Evolutionary conservation across 352 stramenopile genomes (phyloP), one percentile per base, ranked within the genome.

Genomic region (Phytophthora palmivora): DNA sequence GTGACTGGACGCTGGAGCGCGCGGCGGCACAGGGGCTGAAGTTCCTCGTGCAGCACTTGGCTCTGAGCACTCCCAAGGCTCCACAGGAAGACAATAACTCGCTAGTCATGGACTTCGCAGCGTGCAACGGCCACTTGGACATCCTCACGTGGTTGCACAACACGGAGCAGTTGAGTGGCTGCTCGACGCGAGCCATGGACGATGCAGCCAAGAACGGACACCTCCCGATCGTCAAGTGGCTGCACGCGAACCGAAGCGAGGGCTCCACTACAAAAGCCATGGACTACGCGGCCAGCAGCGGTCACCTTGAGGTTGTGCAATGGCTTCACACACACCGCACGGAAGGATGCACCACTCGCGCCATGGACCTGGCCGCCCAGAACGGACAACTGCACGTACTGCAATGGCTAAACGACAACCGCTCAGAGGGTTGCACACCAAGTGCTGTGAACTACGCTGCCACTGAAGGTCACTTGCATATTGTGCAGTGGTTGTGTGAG

Each of bases 81-180:
- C 55, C 34, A 41, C 55, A 72, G 15, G 32, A 70, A 10, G 68
- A 72, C 32, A 58, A 16, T 18, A 73, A 70, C 52, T 77, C 74
- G 73, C 70, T 90, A 14, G 79, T 88, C 26, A 90, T 92, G 80
- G 83, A 90, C 51, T 92, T 90, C 51, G 83, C 83, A 15, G 80
- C 80, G 9, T 60, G 70, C 58, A 88, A 86, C 45, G 83, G 80
- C 26, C 78, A 92, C 52, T 37, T 91, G 15, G 82, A 90, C 63
- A 91, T 91, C 57, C 77, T 86, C 49, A 74, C 52, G 56, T 86
- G 74, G 74, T 63, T 86, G 28, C 71, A 86, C 60, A 71, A 66
- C 30, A 82, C 74, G 12, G 49, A 71, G 44, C 67, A 72, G 38
- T 52, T 87, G 4, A 81, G 63, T 44, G 74, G 81, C 24, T 84